Conservation (phyloP, 2,329 filamentous ascomycete genomes). For the Sclerotinia trifoliorum region DNA sequence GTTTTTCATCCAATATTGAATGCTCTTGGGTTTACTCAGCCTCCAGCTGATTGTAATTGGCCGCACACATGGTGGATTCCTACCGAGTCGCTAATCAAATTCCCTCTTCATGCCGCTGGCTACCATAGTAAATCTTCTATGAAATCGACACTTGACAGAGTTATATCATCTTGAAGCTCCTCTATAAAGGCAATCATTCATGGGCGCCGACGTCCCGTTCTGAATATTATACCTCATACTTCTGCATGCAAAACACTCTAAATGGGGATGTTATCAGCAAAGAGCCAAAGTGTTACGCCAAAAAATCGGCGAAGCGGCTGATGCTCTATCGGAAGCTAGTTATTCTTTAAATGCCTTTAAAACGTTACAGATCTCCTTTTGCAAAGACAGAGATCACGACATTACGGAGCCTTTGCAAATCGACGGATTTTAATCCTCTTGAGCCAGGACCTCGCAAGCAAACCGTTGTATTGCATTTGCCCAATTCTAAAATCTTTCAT, state of each 20-base stretch:
- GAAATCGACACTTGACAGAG: slow-evolving; percentile 40
- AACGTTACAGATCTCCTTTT: slow-evolving; percentile 48
- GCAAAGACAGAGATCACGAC: not conserved
- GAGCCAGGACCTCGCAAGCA: not conserved
- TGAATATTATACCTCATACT: slow-evolving; percentile 16
- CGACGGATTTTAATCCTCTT: not conserved
- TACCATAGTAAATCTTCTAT: slow-evolving; percentile 30
- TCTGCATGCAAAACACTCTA: slow-evolving; percentile 37
- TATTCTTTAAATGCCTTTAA: slow-evolving; percentile 72
- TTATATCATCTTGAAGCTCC: slow-evolving; percentile 44
- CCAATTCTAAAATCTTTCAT: slow-evolving; percentile 42
- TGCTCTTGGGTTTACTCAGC: slow-evolving; percentile 31
- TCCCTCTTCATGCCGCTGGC: slow-evolving; percentile 43
- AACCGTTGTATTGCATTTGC: slow-evolving; percentile 25
- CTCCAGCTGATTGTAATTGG: slow-evolving; percentile 28
- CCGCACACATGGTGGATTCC: slow-evolving; percentile 42
- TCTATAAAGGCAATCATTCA: slow-evolving; percentile 41
- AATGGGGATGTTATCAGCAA: slow-evolving; percentile 67
- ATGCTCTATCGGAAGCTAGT: slow-evolving; percentile 70
- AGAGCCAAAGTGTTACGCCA: slow-evolving; percentile 75
- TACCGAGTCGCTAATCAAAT: slow-evolving; percentile 36
- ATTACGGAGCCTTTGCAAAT: not conserved
- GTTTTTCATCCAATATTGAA: slow-evolving; percentile 37
- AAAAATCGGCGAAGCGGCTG: slow-evolving; percentile 75
- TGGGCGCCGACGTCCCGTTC: slow-evolving; percentile 22